Conservation (phyloP, 768 basidiomycete genomes). For the Bullera alba region DNA sequence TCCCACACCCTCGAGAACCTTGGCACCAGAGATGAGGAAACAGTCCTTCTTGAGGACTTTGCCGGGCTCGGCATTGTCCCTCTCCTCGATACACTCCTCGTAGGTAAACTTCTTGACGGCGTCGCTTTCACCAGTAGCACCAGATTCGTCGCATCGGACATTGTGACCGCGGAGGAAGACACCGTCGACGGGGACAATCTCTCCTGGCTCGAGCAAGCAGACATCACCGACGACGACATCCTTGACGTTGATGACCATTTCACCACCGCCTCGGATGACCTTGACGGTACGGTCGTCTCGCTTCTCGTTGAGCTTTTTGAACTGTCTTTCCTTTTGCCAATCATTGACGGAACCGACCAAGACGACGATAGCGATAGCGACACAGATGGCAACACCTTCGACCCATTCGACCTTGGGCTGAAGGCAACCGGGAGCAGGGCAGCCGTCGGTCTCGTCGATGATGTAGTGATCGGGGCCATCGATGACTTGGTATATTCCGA, state of each 20-base stretch:
- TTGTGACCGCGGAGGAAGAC: slow-evolving; percentile 88
- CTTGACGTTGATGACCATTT: slow-evolving; percentile 64
- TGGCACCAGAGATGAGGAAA: slow-evolving; percentile 83
- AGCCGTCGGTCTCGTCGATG: slow-evolving; percentile 40
- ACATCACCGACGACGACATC: slow-evolving; percentile 92
- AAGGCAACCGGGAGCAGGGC: slow-evolving; percentile 39
- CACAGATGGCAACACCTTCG: slow-evolving; percentile 60
- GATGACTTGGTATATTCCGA: slow-evolving; percentile 91
- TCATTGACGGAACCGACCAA: slow-evolving; percentile 91
- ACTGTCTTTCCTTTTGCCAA: slow-evolving; percentile 98
- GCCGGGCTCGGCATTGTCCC: slow-evolving; percentile 43
- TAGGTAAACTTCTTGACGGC: slow-evolving; percentile 82
- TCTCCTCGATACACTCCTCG: slow-evolving; percentile 60
- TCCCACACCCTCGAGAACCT: slow-evolving; percentile 91
- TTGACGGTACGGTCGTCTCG: slow-evolving; percentile 90
- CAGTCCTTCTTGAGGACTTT: slow-evolving; percentile 68
- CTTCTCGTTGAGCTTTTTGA: slow-evolving; percentile 81
- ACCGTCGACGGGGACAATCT: slow-evolving; percentile 92
- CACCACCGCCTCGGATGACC: slow-evolving; percentile 63
- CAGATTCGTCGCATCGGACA: slow-evolving; percentile 90
- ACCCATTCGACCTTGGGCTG: slow-evolving; percentile 92
- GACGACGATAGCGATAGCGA: slow-evolving; percentile 53
- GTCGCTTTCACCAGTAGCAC: slow-evolving; percentile 94
- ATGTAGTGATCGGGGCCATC: slow-evolving; percentile 59
- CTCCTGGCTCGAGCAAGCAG: slow-evolving; percentile 84